These are phyloP conservation scores for Blastobotrys indianensis DNA, from an alignment of 1,139 yeast genomes.

Conservation along the genomic window DNA sequence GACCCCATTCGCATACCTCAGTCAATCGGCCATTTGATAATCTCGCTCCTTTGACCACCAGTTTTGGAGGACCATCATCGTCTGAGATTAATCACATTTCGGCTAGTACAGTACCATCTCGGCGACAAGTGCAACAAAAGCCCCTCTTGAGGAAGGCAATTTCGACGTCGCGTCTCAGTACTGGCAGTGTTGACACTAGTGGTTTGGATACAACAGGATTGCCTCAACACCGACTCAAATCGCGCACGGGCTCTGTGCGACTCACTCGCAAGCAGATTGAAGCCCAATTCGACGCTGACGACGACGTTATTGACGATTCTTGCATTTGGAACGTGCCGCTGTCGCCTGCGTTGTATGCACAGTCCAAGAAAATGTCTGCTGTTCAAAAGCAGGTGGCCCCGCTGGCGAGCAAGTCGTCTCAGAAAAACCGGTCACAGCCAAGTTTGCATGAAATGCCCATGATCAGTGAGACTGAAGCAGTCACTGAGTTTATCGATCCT, in stretches of 20 bases:
- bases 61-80: too few species aligned
- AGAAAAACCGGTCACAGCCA: neutral
- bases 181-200: slow-evolving; percentile 1
- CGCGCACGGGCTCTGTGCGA: slow-evolving; percentile 6
- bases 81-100: too few species aligned
- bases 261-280: slow-evolving; percentile 32
- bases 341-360: slow-evolving; percentile 44
- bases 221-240: slow-evolving; percentile 3
- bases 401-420: neutral
- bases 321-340: slow-evolving; percentile 60
- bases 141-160: slow-evolving; percentile 14
- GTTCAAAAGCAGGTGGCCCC: neutral
- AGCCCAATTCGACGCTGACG: slow-evolving; percentile 30
- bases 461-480: slow-evolving; percentile 8
- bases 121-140: slow-evolving; percentile 7
- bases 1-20: too few species aligned
- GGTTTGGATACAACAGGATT: neutral
- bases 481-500: neutral
- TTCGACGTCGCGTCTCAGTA: slow-evolving; percentile 11
- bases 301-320: slow-evolving; percentile 48
- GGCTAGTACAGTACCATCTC: neutral
- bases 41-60: too few species aligned
- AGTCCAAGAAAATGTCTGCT: slow-evolving; percentile 20
- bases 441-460: slow-evolving; percentile 8
- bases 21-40: too few species aligned